Base-by-base conservation (phyloP, 352 stramenopile species). In the Globisporangium acanthophoron region DNA sequence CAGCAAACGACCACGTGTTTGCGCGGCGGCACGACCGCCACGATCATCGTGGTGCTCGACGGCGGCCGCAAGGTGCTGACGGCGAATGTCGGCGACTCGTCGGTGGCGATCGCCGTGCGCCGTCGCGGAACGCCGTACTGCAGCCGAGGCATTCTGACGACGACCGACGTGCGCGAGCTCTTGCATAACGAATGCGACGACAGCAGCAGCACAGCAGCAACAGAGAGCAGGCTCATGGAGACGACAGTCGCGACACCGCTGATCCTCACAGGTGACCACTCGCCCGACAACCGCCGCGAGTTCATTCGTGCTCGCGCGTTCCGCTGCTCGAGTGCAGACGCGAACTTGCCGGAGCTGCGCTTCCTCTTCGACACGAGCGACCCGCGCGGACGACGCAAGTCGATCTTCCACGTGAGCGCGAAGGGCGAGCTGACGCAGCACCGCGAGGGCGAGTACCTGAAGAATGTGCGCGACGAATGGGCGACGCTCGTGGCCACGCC, bases 391-490 rank as follows among this genome's bases (percentile, higher is more conserved):
- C 66, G 65, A 33, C 70, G 74, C 7, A 50, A 64, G 27, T 59
- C 72, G 0, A 67, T 90, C 11, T 87, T 87, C 54, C 61, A 68
- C 15, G 57, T 41, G 35, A 41, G 74, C 31, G 58, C 46, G 5
- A 65, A 43, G 43, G 57, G 64, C 12, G 73, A 77, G 5, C n/a
- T 88, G 13, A 54, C 57, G 8, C 70, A 61, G 16, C 78, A 80
- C 24, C 45, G 47, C 21, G 58, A 67, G 21, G 84, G 85, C 43
- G 74, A 82, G 50, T 97, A 97, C 67, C 92, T 80, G 64, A 96
- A 96, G 68, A 96, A 96, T 64, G 86, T 96, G n/a, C 77, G 88
- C 35, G 79, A 96, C n/a, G 87, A 97, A 64, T 96, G 87, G 87
- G 88, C 87, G 1, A 92, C 82, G 18, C 73, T 96, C 5, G 83